Base-by-base conservation (phyloP, 352 stramenopile species). In the Phytophthora niederhauseri region DNA sequence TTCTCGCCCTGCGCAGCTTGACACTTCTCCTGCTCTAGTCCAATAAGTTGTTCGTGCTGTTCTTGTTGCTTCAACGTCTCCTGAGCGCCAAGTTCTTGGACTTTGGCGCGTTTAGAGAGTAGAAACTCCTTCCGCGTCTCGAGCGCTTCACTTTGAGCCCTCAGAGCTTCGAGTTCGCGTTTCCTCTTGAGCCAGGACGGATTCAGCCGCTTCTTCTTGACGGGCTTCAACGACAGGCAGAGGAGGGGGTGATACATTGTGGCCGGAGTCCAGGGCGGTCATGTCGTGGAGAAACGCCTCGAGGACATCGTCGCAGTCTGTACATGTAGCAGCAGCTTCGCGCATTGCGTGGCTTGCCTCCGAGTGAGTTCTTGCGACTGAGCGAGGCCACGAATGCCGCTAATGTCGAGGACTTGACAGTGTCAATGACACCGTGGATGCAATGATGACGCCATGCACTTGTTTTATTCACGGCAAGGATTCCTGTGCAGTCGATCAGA, bases 161-260 rank as follows among this genome's bases (percentile, higher is more conserved):
- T 51, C 4, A 67, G 22, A 7, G 24, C 20, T 4, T 43, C 19
- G 28, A 67, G 31, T 22, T 68, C 61, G 5, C 31, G 38, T 54
- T 68, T 68, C 2, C 51, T 41, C 36, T 54, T 59, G 49, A 54
- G 34, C 50, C 49, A 66, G 15, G 59, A 59, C 50, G 48, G 48
- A 38, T 46, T 64, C 46, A 7, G 6, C 17, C 45, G 45, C 20
- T 45, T 59, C 43, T 54, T 59, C 15, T 46, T 19, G 38, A 14
- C 15, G 7, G 38, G 6, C 14, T 19, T 34, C 28, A 7, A n/a
- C 5, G 45, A 17, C 24, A n/a, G 45, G 9, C 24, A 0, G 28
- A 17, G 9, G n/a, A 19, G 38, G 15, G 19, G 15, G 5, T 14
- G 14, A 49, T 19, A 28, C 34, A 12, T 20, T 64, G 9, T 11